Conservation (phyloP, 2,329 filamentous ascomycete genomes). For the Metarhizium guizhouense region DNA sequence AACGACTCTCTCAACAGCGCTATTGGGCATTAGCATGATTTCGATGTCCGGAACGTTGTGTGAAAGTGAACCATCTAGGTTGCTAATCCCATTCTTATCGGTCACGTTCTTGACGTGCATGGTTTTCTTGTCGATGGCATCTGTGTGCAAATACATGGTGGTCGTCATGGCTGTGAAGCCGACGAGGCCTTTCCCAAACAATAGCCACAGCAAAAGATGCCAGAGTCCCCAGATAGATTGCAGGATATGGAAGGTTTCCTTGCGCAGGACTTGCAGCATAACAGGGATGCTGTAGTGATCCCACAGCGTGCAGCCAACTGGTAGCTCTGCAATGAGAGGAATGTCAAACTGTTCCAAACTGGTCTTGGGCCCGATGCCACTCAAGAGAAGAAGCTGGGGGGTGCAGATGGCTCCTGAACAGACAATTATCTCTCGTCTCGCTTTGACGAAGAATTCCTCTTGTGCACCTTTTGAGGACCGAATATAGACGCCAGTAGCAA, state of each 20-base stretch:
- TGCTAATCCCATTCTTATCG: too few species aligned
- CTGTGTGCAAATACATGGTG: neutral
- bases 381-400: neutral
- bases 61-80: too few species aligned
- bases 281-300: neutral
- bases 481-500: neutral
- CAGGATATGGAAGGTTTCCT: too few species aligned
- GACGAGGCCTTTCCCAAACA: too few species aligned
- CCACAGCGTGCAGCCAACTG: neutral
- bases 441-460: neutral
- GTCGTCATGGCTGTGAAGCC: neutral
- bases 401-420: neutral
- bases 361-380: neutral
- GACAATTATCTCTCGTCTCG: neutral
- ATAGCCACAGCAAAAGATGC: too few species aligned
- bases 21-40: too few species aligned
- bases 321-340: neutral
- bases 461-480: neutral
- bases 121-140: neutral
- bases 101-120: too few species aligned
- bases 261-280: too few species aligned
- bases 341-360: neutral
- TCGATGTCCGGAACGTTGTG: neutral
- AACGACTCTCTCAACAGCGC: too few species aligned
- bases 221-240: too few species aligned